Evolutionary conservation across 177 flowering plant species (phyloP).

Genomic region (Vitis hybrid): DNA sequence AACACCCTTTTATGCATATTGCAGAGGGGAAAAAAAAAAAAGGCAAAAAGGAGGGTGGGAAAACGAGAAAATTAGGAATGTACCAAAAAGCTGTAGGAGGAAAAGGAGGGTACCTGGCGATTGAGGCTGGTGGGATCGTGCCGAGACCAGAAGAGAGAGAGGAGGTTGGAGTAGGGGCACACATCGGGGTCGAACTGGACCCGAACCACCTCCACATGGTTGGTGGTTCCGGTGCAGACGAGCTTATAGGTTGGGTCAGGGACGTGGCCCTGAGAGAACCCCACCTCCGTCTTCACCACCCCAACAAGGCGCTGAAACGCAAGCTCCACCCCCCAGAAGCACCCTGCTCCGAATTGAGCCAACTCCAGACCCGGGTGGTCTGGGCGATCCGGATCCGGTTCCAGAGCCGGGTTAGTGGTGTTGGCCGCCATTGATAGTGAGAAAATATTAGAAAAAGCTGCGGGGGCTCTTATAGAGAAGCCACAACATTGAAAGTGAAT

Average conservation of each 20-base stretch:
- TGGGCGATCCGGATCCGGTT: constrained; percentile 54
- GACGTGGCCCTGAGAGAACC: constrained; percentile 76
- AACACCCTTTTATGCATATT: too few relatives aligned
- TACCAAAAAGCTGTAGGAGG: too few relatives aligned
- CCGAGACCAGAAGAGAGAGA: constrained; percentile 74
- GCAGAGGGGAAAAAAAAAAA: too few relatives aligned
- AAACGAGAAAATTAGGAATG: neutral
- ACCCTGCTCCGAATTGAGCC: constrained; percentile 91
- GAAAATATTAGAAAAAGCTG: too few relatives aligned
- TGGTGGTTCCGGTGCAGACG: constrained; percentile 69
- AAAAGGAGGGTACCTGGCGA: constrained; percentile 63
- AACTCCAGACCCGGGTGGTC: constrained; percentile 51
- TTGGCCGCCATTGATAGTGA: neutral
- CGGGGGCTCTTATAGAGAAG: too few relatives aligned
- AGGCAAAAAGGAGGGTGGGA: too few relatives aligned
- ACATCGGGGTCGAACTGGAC: constrained; percentile 67
- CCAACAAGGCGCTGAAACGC: constrained; percentile 79
- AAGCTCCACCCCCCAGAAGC: constrained; percentile 96
- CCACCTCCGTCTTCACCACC: constrained; percentile 83
- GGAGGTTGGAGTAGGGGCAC: constrained; percentile 58
- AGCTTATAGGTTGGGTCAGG: constrained; percentile 58
- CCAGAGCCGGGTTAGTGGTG: constrained; percentile 43
- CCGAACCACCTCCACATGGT: constrained; percentile 80
- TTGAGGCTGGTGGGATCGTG: constrained; percentile 86
- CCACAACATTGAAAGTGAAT: too few relatives aligned